Conservation (phyloP, 805 yeast species). For the Starmerella stellata region DNA sequence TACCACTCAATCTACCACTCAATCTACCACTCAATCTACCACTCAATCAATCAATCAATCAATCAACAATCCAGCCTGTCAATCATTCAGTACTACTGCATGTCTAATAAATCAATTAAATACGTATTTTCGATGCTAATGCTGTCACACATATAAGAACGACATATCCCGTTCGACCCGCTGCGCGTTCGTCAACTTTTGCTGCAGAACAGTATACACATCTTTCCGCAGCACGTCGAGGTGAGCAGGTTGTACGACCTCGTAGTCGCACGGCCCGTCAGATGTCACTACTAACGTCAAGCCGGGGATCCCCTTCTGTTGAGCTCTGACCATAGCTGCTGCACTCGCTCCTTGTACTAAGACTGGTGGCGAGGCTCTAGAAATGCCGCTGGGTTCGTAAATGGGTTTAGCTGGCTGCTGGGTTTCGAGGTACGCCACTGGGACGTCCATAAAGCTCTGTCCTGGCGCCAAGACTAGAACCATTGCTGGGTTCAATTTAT, state of each 20-base stretch:
- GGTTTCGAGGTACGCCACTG: conserved; percentile 6
- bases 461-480: conserved; percentile 14
- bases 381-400: too few relatives aligned
- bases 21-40: too few relatives aligned
- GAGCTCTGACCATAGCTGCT: conserved; percentile 18
- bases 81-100: too few relatives aligned
- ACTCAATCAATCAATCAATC: too few relatives aligned
- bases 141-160: conserved; percentile 11
- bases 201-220: conserved; percentile 4
- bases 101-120: too few relatives aligned
- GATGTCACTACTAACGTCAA: conserved; percentile 18
- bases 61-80: too few relatives aligned
- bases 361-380: conserved; percentile 19
- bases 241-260: conserved; percentile 14
- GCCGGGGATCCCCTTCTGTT: conserved; percentile 13
- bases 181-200: neutral
- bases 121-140: too few relatives aligned
- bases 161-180: conserved; percentile 8
- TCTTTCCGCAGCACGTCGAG: conserved; percentile 3
- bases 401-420: neutral
- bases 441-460: conserved; percentile 9
- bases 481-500: neutral
- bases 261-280: conserved; percentile 23
- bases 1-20: too few relatives aligned
- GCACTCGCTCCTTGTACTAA: conserved; percentile 21